These are phyloP conservation scores for Puccinia polysora DNA, from an alignment of 1,284 basidiomycete genomes.

Conservation along the genomic window DNA sequence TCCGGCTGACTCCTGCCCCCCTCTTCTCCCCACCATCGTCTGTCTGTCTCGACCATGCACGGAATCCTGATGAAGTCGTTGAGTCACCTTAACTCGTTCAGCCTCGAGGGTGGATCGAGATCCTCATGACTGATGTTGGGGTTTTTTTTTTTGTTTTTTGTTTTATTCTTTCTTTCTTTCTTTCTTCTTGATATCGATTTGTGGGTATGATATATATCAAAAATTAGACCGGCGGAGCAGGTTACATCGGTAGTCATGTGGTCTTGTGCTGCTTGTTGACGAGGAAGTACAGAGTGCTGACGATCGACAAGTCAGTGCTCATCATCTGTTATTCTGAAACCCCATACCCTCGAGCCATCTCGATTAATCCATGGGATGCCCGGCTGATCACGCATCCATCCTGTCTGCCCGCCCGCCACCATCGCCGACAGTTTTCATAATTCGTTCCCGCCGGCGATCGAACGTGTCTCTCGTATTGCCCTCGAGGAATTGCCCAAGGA, in stretches of 20 bases:
- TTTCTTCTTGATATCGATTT: neutral
- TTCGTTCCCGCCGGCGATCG: constrained; percentile 69
- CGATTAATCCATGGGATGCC: neutral
- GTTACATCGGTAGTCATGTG: constrained; percentile 87
- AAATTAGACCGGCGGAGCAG: constrained; percentile 65
- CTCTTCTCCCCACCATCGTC: neutral
- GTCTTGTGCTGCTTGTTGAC: constrained; percentile 79
- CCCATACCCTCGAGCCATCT: neutral
- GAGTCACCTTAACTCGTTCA: no score
- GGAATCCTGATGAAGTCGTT: no score
- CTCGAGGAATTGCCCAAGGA: constrained; percentile 63
- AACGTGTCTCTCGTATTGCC: constrained; percentile 72
- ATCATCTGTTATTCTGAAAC: neutral
- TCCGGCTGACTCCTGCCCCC: neutral
- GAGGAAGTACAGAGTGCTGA: constrained; percentile 79
- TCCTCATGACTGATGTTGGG: no score
- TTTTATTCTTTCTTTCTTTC: neutral
- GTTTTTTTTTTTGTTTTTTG: neutral
- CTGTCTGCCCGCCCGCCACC: neutral
- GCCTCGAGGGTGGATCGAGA: no score
- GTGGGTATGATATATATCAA: neutral
- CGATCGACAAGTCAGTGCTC: constrained; percentile 67
- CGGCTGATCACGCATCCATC: neutral
- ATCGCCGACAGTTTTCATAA: constrained; percentile 63
- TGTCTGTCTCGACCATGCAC: no score